These are phyloP conservation scores for Cryphonectria japonica DNA, from an alignment of 2,329 filamentous ascomycete genomes.

Conservation along the genomic window DNA sequence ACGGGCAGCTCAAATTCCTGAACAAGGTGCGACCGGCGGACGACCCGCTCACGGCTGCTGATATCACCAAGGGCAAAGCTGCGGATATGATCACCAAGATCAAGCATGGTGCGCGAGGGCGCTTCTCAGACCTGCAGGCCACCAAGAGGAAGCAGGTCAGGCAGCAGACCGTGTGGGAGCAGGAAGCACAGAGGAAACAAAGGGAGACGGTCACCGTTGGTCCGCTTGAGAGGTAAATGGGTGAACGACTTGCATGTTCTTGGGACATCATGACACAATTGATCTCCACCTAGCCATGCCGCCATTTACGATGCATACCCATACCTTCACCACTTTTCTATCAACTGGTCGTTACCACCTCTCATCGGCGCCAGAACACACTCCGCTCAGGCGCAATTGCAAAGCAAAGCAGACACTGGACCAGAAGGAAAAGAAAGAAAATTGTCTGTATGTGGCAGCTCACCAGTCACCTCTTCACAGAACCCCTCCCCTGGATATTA, in stretches of 20 bases:
- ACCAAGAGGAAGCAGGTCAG: slow-evolving; percentile 55
- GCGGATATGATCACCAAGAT: slow-evolving; percentile 92
- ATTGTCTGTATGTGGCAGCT: neutral
- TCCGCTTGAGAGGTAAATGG: slow-evolving; percentile 44
- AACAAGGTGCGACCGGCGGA: slow-evolving; percentile 64
- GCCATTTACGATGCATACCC: neutral
- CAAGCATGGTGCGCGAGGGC: slow-evolving; percentile 76
- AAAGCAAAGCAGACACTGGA: neutral
- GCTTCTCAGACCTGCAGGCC: slow-evolving; percentile 57
- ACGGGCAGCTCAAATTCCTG: slow-evolving; percentile 69
- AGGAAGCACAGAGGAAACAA: slow-evolving; percentile 43
- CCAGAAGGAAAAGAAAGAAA: neutral
- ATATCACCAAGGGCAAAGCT: slow-evolving; percentile 79
- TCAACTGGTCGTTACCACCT: neutral
- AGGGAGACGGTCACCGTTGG: slow-evolving; percentile 61
- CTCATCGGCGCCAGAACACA: neutral
- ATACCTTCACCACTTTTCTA: neutral
- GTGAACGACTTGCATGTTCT: neutral
- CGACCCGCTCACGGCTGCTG: slow-evolving; percentile 56
- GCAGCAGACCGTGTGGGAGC: slow-evolving; percentile 42
- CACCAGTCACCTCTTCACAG: neutral
- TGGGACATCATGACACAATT: slow-evolving; percentile 12
- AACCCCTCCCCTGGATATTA: neutral
- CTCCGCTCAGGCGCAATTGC: neutral
- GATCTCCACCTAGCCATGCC: neutral